Conservation (phyloP, 75 land plant genomes). For the Selaginella tamariscina region DNA sequence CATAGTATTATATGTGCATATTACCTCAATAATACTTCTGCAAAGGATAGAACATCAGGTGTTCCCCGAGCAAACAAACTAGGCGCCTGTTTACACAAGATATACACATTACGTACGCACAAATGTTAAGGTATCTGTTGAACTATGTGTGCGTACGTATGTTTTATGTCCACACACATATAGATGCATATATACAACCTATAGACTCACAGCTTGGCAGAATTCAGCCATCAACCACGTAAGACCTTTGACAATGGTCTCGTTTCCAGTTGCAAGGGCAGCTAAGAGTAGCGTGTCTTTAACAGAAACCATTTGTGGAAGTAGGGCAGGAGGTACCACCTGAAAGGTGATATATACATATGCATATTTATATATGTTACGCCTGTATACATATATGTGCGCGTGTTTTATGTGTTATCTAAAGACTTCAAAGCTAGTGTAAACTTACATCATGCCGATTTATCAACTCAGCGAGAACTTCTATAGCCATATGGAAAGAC, state of each 20-base stretch:
- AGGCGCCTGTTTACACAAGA: conserved; percentile 50
- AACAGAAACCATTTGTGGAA: conserved; percentile 47
- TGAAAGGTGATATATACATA: no score
- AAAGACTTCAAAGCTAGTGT: background rate
- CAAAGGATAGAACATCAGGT: conserved; percentile 61
- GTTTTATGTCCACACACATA: no score
- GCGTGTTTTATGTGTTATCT: background rate
- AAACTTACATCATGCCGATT: conserved; percentile 71
- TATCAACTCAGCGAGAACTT: conserved; percentile 83
- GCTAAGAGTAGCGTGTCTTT: conserved; percentile 69
- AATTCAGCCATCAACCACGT: conserved; percentile 86
- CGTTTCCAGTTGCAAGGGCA: conserved; percentile 57
- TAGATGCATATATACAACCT: background rate
- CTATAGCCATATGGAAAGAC: conserved; percentile 80
- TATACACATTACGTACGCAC: no score
- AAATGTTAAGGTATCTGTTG: no score
- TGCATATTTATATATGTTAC: no score
- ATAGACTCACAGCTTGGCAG: conserved; percentile 77
- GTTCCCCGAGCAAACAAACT: conserved; percentile 69
- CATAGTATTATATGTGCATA: background rate
- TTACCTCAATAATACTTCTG: conserved; percentile 78
- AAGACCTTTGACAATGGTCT: conserved; percentile 61
- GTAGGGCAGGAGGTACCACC: conserved; percentile 71
- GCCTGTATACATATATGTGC: no score
- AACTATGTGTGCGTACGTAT: no score